Conservation (phyloP, 2,329 filamentous ascomycete genomes). For the Ceratocystis lukuohia region DNA sequence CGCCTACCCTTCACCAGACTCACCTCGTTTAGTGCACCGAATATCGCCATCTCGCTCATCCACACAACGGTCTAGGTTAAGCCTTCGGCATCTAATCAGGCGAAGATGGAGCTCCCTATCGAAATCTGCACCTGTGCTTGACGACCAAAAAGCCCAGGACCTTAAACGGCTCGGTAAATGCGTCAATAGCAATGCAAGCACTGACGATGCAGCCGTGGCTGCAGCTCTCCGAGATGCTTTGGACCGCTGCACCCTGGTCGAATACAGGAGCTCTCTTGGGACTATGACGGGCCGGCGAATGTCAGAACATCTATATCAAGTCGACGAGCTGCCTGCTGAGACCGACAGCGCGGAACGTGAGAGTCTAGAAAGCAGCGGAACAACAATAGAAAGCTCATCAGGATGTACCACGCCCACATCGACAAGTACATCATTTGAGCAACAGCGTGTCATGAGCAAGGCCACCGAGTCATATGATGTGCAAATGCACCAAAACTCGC, state of each 20-base stretch:
- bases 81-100: constrained; percentile 12
- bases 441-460: not conserved
- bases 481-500: not conserved
- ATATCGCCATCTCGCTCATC: constrained; percentile 1
- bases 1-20: constrained; percentile 3
- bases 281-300: constrained; percentile 7
- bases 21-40: constrained; percentile 13
- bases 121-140: not conserved
- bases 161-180: constrained; percentile 14
- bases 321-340: constrained; percentile 14
- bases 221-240: not conserved
- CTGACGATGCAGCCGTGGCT: constrained; percentile 3
- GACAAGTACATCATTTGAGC: not conserved
- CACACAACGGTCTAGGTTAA: not conserved
- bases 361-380: not conserved
- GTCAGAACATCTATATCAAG: constrained; percentile 15
- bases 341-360: not conserved
- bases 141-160: constrained; percentile 11
- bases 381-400: not conserved
- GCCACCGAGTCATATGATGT: not conserved
- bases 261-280: not conserved
- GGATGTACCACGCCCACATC: constrained; percentile 10
- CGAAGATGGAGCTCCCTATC: constrained; percentile 14
- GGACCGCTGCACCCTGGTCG: not conserved
- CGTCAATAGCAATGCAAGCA: constrained; percentile 15